phyloP scores from a whole-genome alignment of 768 basidiomycete genomes.

The Tylopilus felleus region DNA sequence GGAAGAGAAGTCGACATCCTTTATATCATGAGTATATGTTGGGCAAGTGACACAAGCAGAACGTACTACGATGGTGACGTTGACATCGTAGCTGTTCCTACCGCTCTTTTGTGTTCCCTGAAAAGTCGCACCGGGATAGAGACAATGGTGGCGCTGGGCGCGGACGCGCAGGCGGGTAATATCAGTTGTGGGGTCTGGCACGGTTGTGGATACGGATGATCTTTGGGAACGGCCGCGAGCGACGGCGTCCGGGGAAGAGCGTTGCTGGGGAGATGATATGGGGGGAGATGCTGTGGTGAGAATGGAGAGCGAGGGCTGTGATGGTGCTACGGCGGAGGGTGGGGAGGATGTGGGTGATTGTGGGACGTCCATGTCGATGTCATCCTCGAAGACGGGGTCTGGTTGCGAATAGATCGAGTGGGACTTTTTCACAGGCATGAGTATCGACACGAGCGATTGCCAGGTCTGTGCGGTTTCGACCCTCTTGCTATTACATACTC shows the following conservation, averaged over 20 bases:
- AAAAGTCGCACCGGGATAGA: constrained; percentile 87
- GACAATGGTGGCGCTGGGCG: constrained; percentile 68
- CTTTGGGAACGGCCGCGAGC: constrained; percentile 10
- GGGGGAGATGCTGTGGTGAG: constrained; percentile 12
- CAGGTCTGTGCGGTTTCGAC: constrained; percentile 14
- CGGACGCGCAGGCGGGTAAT: constrained; percentile 76
- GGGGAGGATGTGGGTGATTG: not conserved
- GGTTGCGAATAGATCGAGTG: constrained; percentile 15
- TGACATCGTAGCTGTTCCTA: constrained; percentile 91
- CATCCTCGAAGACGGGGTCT: constrained; percentile 33
- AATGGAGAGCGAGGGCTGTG: constrained; percentile 14
- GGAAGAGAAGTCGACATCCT: constrained; percentile 88
- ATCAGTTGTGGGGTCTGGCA: constrained; percentile 59
- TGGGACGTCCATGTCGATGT: constrained; percentile 33
- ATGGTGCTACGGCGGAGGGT: not conserved
- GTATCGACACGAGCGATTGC: constrained; percentile 11
- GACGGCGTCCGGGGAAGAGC: constrained; percentile 14
- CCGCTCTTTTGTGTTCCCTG: constrained; percentile 93
- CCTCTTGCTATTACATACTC: constrained; percentile 1
- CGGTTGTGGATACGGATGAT: constrained; percentile 8
- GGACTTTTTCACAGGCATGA: constrained; percentile 25
- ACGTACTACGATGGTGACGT: constrained; percentile 87
- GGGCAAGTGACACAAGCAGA: constrained; percentile 2
- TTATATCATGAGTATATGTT: constrained; percentile 7
- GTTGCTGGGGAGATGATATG: constrained; percentile 16